These are phyloP conservation scores for Penstemon barbatus DNA, from an alignment of 257 asterid genomes.

Conservation along the genomic window DNA sequence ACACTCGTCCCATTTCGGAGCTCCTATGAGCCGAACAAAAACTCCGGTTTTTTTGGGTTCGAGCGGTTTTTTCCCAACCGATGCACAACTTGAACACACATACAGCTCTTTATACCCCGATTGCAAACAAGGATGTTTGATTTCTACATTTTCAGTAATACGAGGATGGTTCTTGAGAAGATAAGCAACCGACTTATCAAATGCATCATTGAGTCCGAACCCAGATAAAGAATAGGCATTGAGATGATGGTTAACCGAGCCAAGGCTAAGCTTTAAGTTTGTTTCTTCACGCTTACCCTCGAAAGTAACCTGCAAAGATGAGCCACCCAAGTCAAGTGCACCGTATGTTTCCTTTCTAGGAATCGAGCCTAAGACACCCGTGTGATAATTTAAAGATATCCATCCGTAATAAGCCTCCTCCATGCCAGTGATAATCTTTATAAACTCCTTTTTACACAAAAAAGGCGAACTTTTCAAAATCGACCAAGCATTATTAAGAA, in stretches of 20 bases:
- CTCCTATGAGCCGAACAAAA: slow-evolving; percentile 64
- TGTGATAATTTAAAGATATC: slow-evolving; percentile 87
- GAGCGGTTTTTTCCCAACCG: slow-evolving; percentile 40
- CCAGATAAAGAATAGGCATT: slow-evolving; percentile 92
- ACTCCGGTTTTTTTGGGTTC: slow-evolving; percentile 55
- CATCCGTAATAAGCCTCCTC: slow-evolving; percentile 98
- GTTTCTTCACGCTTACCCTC: slow-evolving; percentile 64
- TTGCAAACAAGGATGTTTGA: slow-evolving; percentile 92
- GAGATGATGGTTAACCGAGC: slow-evolving; percentile 75
- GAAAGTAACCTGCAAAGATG: slow-evolving; percentile 91
- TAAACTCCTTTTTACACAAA: slow-evolving; percentile 89
- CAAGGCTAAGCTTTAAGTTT: slow-evolving; percentile 75
- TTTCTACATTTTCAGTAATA: slow-evolving; percentile 55
- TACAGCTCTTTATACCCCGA: slow-evolving; percentile 75
- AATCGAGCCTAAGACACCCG: slow-evolving; percentile 65
- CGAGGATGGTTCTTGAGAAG: slow-evolving; percentile 66
- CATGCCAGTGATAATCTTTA: slow-evolving; percentile 77
- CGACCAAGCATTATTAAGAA: slow-evolving; percentile 83
- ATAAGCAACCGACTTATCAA: slow-evolving; percentile 83
- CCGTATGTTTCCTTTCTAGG: slow-evolving; percentile 84
- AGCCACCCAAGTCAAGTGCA: slow-evolving; percentile 97
- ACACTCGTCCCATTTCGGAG: slow-evolving; percentile 92
- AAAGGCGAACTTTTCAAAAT: slow-evolving; percentile 69
- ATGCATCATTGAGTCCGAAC: slow-evolving; percentile 94
- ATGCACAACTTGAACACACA: slow-evolving; percentile 65